Conservation (phyloP, 108 stramenopile species). For the Asterionellopsis glacialis region DNA sequence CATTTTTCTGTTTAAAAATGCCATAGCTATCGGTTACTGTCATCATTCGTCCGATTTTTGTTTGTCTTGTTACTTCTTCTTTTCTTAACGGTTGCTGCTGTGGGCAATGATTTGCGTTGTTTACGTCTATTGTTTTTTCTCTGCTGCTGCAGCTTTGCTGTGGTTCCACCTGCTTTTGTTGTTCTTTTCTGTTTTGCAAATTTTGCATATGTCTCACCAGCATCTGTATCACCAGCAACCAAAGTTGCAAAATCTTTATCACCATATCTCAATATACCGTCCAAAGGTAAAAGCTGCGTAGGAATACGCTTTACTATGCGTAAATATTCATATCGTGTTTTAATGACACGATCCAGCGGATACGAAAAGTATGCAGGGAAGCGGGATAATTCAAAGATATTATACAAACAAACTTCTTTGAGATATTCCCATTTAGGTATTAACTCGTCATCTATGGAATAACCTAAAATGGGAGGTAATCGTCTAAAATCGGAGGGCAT, state of each 20-base stretch:
- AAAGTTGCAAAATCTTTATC: slow-evolving; percentile 68
- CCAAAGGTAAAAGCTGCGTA: slow-evolving; percentile 38
- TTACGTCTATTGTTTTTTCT: slow-evolving; percentile 24
- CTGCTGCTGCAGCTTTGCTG: too few species aligned
- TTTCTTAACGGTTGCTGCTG: slow-evolving; percentile 2
- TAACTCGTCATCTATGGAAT: slow-evolving; percentile 67
- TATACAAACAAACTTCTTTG: slow-evolving; percentile 41
- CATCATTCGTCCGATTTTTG: too few species aligned
- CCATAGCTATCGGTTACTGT: background rate
- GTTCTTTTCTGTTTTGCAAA: slow-evolving; percentile 28
- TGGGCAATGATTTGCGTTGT: background rate
- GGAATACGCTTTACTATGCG: slow-evolving; percentile 46
- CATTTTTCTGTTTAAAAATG: slow-evolving; percentile 2
- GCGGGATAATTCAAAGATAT: slow-evolving; percentile 53
- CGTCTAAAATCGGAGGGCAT: slow-evolving; percentile 13
- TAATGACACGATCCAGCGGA: slow-evolving; percentile 67
- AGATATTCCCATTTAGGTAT: slow-evolving; percentile 78
- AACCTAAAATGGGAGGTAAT: slow-evolving; percentile 69
- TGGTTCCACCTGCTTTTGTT: too few species aligned
- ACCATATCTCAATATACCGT: slow-evolving; percentile 64
- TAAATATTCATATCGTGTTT: slow-evolving; percentile 65
- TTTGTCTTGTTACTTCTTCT: background rate
- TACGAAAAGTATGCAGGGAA: slow-evolving; percentile 85
- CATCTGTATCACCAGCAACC: slow-evolving; percentile 55
- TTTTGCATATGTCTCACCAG: slow-evolving; percentile 39